Percentiles rank a stretch among this genome's conserved stretches.
These are phyloP conservation scores for Hebeloma cylindrosporum DNA, from an alignment of 768 basidiomycete species.

Conservation along the genomic window DNA sequence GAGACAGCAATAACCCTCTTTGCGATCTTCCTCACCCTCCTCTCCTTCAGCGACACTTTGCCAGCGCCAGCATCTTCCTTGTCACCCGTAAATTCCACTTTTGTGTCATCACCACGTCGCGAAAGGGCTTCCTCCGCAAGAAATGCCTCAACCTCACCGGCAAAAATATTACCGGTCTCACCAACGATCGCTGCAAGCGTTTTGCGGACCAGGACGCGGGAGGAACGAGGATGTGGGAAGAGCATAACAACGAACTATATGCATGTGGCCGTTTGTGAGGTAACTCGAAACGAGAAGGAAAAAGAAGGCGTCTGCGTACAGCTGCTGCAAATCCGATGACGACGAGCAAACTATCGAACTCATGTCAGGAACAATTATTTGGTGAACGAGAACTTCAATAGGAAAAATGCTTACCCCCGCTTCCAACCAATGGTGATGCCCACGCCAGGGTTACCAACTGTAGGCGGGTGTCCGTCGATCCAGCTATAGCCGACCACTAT, in stretches of 20 bases:
- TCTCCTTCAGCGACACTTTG: conserved; percentile 37
- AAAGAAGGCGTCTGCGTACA: conserved; percentile 25
- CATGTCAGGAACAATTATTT: not conserved
- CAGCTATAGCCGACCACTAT: conserved; percentile 44
- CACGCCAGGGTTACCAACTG: conserved; percentile 32
- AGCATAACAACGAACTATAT: conserved; percentile 46
- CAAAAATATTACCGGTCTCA: conserved; percentile 39
- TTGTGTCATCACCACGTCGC: conserved; percentile 30
- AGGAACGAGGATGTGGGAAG: conserved; percentile 44
- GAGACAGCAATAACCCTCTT: conserved; percentile 35
- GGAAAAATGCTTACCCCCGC: conserved; percentile 34
- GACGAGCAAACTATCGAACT: conserved; percentile 36
- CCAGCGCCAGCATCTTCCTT: conserved; percentile 18
- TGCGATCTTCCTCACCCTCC: conserved; percentile 35
- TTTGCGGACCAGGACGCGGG: conserved; percentile 41
- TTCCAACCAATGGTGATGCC: conserved; percentile 43
- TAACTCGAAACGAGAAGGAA: too few species aligned
- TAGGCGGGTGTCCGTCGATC: conserved; percentile 34
- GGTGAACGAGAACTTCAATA: too few species aligned
- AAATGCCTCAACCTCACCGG: conserved; percentile 43
- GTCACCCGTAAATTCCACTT: conserved; percentile 20
- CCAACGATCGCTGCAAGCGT: conserved; percentile 37
- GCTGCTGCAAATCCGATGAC: conserved; percentile 45
- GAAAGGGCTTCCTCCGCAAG: conserved; percentile 42
- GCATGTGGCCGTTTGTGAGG: too few species aligned